Evolutionary conservation across 805 yeast species (phyloP), one percentile per base, ranked within the genome.

Genomic region (Zygosaccharomyces bisporus): DNA sequence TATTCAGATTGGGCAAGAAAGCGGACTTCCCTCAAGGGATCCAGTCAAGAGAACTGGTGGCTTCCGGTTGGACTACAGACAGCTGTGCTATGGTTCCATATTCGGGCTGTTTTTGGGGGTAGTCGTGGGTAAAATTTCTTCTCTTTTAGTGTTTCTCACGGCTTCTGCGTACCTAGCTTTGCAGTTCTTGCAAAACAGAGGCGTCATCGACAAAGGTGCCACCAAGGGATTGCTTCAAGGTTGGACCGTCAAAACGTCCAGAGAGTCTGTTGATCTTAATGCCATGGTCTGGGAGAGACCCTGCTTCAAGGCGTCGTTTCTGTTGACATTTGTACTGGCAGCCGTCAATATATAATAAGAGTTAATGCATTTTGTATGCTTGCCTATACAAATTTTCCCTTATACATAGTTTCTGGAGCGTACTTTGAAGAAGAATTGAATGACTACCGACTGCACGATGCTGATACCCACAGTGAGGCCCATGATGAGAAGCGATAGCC

Each of bases 391-490:
- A 35, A 24, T 9, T 17, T 25, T 30, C 32, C 30, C 29, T 55
- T 45, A 68, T 31, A 70, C 74, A 51, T 56, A 70, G 45, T 63
- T 69, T 55, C 65, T 68, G 45, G 66, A 66, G 54, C 74, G 71
- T 40, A 67, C 60, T 24, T 77, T 81, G 73, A 87, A 87, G 73
- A 87, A 81, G 60, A 84, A 70, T 69, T 86, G 95, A 46, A 87
- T 95, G 49, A 85, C 72, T n/a, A 83, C 68, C 43, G 89, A 88
- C 67, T 87, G 95, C 53, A 79, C 72, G 39, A 74, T 73, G 44
- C 91, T 87, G 75, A 87, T 79, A 50, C 82, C 84, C 39, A 83
- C 86, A 77, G 84, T 84, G 55, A 83, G 71, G 33, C 78, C 62
- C 52, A 86, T 84, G 61, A 83, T 89, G 46, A 79, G 67, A 43